phyloP scores from a whole-genome alignment of 2,329 filamentous ascomycete genomes.

The Sporothrix brunneoviolacea region DNA sequence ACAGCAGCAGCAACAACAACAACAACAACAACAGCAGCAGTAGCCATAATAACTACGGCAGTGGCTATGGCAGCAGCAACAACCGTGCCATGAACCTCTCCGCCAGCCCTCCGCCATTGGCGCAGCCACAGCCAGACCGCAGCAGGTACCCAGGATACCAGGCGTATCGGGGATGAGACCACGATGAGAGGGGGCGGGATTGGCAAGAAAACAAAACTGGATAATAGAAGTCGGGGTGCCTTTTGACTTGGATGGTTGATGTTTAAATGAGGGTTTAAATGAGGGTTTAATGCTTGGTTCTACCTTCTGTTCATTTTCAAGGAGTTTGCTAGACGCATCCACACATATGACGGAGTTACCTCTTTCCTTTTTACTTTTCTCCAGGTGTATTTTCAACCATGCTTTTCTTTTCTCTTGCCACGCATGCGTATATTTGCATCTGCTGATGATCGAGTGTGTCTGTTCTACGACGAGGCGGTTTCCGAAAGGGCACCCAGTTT shows the following conservation, averaged over 20 bases:
- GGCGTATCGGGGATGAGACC: constrained; percentile 24
- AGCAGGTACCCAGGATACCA: constrained; percentile 18
- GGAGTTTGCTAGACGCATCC: constrained; percentile 6
- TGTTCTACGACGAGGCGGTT: no score
- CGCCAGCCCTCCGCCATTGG: constrained; percentile 13
- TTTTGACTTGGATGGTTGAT: no score
- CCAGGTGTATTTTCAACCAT: no score
- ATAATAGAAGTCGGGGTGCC: no score
- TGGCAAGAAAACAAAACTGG: no score
- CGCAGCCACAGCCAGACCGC: constrained; percentile 16
- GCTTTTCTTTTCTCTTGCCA: neutral
- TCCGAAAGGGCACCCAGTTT: no score
- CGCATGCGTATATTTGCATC: no score
- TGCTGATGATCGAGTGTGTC: no score
- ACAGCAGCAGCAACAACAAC: constrained; percentile 1
- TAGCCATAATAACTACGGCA: neutral
- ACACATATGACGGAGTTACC: no score
- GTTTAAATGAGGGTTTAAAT: no score
- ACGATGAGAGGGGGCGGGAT: neutral
- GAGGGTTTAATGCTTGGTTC: neutral
- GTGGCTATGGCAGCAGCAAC: constrained; percentile 3
- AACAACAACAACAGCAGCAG: constrained; percentile 1
- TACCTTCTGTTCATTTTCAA: neutral
- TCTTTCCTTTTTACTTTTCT: neutral
- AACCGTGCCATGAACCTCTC: neutral